A percentile compares a stretch with the other conserved stretches of the same genome.
These are phyloP conservation scores for Arxiozyma telluris DNA, from an alignment of 1,139 yeast genomes.

Conservation along the genomic window DNA sequence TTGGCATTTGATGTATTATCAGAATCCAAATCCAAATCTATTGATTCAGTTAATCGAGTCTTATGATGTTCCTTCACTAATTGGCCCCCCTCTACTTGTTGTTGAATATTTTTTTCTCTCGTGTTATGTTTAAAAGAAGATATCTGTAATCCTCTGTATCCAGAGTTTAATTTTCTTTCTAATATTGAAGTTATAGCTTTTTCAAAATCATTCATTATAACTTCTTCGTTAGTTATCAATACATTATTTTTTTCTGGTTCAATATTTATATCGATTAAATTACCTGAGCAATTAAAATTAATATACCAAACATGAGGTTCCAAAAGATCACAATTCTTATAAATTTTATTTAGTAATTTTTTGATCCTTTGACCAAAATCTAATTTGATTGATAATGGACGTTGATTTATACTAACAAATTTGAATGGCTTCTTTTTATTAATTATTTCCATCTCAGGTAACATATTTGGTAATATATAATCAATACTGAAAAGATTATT, in stretches of 20 bases:
- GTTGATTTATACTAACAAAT: conserved; percentile 31
- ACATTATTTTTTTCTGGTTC: conserved; percentile 41
- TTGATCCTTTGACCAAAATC: conserved; percentile 28
- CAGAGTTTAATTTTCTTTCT: not conserved
- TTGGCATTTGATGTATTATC: not conserved
- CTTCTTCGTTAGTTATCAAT: conserved; percentile 16
- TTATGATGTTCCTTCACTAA: not conserved
- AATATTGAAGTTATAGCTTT: not conserved
- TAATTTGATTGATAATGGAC: conserved; percentile 27
- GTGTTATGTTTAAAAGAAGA: not conserved
- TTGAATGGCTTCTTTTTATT: conserved; percentile 18
- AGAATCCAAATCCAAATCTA: not conserved
- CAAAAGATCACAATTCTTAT: conserved; percentile 16
- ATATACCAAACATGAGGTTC: conserved; percentile 32
- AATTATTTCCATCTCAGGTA: conserved; percentile 22
- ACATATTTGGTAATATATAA: conserved; percentile 29
- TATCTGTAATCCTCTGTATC: not conserved
- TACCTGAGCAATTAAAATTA: conserved; percentile 10
- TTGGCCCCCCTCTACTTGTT: not conserved
- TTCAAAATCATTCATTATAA: conserved; percentile 4
- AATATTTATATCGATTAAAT: conserved; percentile 34
- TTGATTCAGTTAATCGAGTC: not conserved
- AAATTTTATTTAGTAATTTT: conserved; percentile 21
- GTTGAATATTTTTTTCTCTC: not conserved
- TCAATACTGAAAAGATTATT: conserved; percentile 10